These are phyloP conservation scores for Capsicum pubescens DNA, from an alignment of 257 asterid genomes.

Conservation along the genomic window DNA sequence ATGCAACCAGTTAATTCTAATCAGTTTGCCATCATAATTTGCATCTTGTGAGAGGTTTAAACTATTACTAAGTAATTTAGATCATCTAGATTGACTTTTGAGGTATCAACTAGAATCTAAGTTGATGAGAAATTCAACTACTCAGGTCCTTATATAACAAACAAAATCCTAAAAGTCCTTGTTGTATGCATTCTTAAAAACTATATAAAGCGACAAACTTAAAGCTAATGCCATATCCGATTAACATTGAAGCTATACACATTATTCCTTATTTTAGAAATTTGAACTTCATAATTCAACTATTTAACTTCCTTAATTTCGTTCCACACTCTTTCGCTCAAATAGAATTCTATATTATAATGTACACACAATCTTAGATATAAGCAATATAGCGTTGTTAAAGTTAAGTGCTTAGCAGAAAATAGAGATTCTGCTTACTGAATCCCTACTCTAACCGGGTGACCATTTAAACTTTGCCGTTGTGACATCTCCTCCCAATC, in stretches of 20 bases:
- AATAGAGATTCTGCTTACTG: too few relatives aligned
- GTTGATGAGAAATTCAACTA: constrained; percentile 44
- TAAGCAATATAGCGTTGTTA: too few relatives aligned
- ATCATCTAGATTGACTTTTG: not conserved
- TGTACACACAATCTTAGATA: too few relatives aligned
- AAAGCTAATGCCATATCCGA: not conserved
- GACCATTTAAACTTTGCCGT: too few relatives aligned
- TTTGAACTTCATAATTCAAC: too few relatives aligned
- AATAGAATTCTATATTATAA: too few relatives aligned
- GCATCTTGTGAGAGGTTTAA: not conserved
- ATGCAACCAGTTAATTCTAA: not conserved
- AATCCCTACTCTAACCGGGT: too few relatives aligned
- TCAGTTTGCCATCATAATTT: not conserved
- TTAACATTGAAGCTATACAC: not conserved
- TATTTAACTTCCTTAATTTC: too few relatives aligned
- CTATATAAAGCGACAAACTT: constrained; percentile 30
- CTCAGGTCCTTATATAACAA: constrained; percentile 33
- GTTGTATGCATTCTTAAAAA: constrained; percentile 34
- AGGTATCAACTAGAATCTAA: not conserved
- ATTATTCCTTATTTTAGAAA: not conserved
- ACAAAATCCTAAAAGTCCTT: not conserved
- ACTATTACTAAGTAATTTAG: not conserved
- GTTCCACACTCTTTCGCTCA: too few relatives aligned
- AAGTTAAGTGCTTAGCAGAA: too few relatives aligned
- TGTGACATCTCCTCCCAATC: too few relatives aligned